Evolutionary conservation across 2,329 filamentous ascomycete species (phyloP).

Genomic region (Xylogone sp.): DNA sequence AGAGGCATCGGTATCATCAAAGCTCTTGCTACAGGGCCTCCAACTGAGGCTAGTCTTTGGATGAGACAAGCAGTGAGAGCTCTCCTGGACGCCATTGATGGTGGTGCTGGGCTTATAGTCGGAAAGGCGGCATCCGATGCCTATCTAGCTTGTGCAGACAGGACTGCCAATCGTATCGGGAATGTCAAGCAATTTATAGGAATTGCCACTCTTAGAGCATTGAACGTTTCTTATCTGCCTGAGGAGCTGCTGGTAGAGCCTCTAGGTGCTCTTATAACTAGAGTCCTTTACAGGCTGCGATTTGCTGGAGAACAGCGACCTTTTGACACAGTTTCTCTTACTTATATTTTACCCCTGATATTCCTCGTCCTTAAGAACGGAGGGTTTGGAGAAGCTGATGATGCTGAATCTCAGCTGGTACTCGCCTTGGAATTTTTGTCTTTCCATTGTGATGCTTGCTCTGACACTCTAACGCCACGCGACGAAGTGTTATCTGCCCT

Average conservation of each 20-base stretch:
- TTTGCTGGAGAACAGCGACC: slow-evolving; percentile 92
- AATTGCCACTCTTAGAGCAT: slow-evolving; percentile 76
- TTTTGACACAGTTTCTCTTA: slow-evolving; percentile 82
- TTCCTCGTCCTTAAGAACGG: slow-evolving; percentile 75
- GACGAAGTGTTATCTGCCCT: slow-evolving; percentile 68
- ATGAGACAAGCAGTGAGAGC: slow-evolving; percentile 76
- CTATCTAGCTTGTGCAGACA: slow-evolving; percentile 76
- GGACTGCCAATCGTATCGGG: slow-evolving; percentile 71
- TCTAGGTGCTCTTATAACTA: slow-evolving; percentile 79
- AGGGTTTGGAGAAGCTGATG: slow-evolving; percentile 73
- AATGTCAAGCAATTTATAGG: slow-evolving; percentile 78
- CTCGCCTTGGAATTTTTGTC: slow-evolving; percentile 84
- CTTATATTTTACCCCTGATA: slow-evolving; percentile 80
- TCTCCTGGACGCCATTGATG: slow-evolving; percentile 70
- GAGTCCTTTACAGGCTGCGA: slow-evolving; percentile 84
- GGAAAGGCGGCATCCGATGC: slow-evolving; percentile 74
- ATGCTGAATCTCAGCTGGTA: slow-evolving; percentile 84
- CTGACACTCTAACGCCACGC: slow-evolving; percentile 72
- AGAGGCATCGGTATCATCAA: slow-evolving; percentile 84
- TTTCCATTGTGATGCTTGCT: slow-evolving; percentile 80
- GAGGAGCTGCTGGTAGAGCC: slow-evolving; percentile 72
- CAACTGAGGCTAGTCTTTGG: slow-evolving; percentile 86
- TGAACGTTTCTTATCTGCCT: slow-evolving; percentile 69
- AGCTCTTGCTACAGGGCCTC: slow-evolving; percentile 78
- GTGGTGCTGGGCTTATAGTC: slow-evolving; percentile 76